Conservation (phyloP, 1,284 basidiomycete genomes). For the Xerocomus nothofagi region DNA sequence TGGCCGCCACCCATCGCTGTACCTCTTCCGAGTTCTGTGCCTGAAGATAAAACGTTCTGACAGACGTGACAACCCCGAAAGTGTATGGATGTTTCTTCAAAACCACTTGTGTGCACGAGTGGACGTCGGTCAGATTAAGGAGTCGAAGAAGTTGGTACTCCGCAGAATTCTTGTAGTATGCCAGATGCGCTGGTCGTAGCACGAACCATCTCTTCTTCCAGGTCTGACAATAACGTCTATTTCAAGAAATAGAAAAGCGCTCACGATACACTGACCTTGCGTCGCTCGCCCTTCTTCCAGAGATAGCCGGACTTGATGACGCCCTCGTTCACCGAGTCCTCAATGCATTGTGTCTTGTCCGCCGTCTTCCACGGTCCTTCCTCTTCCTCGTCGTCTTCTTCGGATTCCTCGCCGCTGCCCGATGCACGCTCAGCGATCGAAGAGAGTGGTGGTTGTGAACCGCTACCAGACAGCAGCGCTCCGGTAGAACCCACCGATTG, state of each 20-base stretch:
- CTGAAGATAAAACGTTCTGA: conserved; percentile 92
- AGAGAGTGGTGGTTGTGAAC: conserved; percentile 57
- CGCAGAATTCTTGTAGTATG: conserved; percentile 94
- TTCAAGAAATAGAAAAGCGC: conserved; percentile 12
- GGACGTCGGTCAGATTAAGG: conserved; percentile 86
- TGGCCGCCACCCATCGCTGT: conserved; percentile 80
- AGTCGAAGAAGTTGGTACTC: conserved; percentile 92
- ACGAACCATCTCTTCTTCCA: conserved; percentile 99
- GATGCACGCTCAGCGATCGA: conserved; percentile 73
- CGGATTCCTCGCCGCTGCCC: conserved; percentile 69
- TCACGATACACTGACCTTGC: conserved; percentile 70
- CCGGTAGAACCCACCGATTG: conserved; percentile 31
- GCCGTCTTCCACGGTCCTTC: conserved; percentile 63
- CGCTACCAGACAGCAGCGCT: conserved; percentile 37
- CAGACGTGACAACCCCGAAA: conserved; percentile 90
- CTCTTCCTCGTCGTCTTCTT: conserved; percentile 69
- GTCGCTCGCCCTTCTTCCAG: conserved; percentile 93
- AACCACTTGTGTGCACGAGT: conserved; percentile 85
- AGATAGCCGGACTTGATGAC: conserved; percentile 91
- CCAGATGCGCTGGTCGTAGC: conserved; percentile 85
- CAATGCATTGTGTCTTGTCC: conserved; percentile 41
- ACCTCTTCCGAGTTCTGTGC: conserved; percentile 74
- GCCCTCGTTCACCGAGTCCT: conserved; percentile 61
- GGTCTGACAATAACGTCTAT: conserved; percentile 52
- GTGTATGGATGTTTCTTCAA: conserved; percentile 90